These are phyloP conservation scores for Fraxinus xanthoxyloides DNA, from an alignment of 305 asterid genomes.

Conservation along the genomic window DNA sequence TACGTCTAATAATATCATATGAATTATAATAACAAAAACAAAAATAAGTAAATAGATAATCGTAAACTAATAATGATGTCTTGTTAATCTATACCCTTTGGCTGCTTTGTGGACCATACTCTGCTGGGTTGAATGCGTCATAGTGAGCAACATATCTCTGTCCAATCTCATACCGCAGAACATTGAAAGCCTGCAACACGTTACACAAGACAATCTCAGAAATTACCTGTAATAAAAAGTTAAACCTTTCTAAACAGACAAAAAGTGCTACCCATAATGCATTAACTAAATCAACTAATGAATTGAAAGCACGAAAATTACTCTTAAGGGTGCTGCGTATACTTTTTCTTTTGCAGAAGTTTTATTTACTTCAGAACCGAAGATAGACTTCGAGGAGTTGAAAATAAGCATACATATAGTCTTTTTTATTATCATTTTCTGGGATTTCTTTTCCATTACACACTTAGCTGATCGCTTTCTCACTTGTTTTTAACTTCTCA, in stretches of 20 bases:
- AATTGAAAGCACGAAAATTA: neutral
- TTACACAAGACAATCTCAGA: constrained; percentile 41
- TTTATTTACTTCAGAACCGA: neutral
- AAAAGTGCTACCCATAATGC: neutral
- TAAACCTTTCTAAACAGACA: constrained; percentile 25
- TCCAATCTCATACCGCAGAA: constrained; percentile 66
- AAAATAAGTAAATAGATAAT: neutral
- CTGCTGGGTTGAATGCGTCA: constrained; percentile 68
- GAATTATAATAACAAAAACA: neutral
- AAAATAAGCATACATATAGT: neutral
- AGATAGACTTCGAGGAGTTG: neutral
- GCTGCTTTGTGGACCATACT: constrained; percentile 73
- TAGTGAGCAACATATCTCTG: constrained; percentile 74
- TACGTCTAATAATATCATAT: neutral
- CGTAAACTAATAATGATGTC: neutral
- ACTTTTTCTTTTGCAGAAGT: constrained; percentile 3
- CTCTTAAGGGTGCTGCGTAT: neutral
- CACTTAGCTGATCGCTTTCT: neutral
- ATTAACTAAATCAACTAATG: constrained; percentile 14
- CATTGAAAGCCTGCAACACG: constrained; percentile 77
- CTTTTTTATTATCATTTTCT: neutral
- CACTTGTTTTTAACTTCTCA: neutral
- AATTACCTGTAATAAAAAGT: constrained; percentile 41
- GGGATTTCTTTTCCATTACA: neutral
- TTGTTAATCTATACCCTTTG: constrained; percentile 53